phyloP scores from a whole-genome alignment of 192 early-diverging fungal genomes.

The Helicostylum pulchrum region DNA sequence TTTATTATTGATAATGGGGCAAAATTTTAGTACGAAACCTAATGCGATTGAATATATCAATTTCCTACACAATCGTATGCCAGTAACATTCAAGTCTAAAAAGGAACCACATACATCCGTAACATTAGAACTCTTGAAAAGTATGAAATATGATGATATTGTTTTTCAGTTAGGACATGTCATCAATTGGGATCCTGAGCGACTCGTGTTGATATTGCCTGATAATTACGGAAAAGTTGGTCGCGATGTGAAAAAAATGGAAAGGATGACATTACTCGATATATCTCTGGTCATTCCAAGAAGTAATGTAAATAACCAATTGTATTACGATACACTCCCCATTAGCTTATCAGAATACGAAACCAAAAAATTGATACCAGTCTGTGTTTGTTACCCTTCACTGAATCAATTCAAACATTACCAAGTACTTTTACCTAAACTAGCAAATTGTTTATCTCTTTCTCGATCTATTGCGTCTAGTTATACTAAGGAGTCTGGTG shows the following conservation, averaged over 20 bases:
- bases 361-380: conserved; percentile 65
- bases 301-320: background rate
- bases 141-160: conserved; percentile 65
- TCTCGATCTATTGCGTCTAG: no score
- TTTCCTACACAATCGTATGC: conserved; percentile 60
- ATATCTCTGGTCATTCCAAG: background rate
- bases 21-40: conserved; percentile 4
- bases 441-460: no score
- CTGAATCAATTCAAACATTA: conserved; percentile 58
- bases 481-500: no score
- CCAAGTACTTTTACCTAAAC: conserved; percentile 69
- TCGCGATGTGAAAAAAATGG: background rate
- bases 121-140: conserved; percentile 46
- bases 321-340: conserved; percentile 85
- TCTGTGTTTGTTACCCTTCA: conserved; percentile 61
- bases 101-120: background rate
- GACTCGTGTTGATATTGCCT: conserved; percentile 46
- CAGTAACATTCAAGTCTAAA: conserved; percentile 67
- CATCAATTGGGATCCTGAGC: conserved; percentile 60
- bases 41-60: conserved; percentile 75
- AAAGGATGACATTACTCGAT: background rate
- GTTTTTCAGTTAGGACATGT: conserved; percentile 58
- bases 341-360: conserved; percentile 82
- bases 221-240: background rate
- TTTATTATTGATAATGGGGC: conserved; percentile 24